Evolutionary conservation across 2,329 filamentous ascomycete genomes (phyloP), one percentile per base, ranked within the genome.

Genomic region (Penicillium janthinellum): DNA sequence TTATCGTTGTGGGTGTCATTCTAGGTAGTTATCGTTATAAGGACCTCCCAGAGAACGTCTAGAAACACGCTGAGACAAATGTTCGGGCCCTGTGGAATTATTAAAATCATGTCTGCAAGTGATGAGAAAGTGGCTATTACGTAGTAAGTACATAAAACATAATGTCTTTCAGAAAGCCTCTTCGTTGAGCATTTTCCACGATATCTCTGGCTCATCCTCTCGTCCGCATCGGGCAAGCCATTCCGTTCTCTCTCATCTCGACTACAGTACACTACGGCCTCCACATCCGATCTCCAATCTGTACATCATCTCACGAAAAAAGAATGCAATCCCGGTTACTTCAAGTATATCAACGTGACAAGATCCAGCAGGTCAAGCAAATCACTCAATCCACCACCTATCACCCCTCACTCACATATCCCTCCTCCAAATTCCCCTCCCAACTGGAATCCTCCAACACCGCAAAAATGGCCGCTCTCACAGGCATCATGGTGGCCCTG

Each of bases 401-500:
- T 15, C 42, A 45, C 20, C 42, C 22, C 17, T 17, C 17, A 17
- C 17, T 17, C 17, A 17, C 17, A 17, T 17, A 17, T 17, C 17
- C 17, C 25, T 22, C 35, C 45, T 22, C n/a, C 39, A 42, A 20
- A 42, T 1, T 20, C 17, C 17, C 20, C 17, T 22, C 17, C 39
- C 39, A 42, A 12, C 15, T 17, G 17, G 17, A 20, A 42, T 12
- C 39, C 39, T 42, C 17, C 42, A 45, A 45, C 12, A n/a, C 12
- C 34, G 41, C 41, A 37, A 58, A 57, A 49, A 69, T 70, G 56
- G 50, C 65, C 45, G 37, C 57, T 17, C 67, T 71, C 49, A 54
- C 56, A 42, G 81, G 81, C 62, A 81, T 83, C 59, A 73, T 82
- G 62, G 81, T 83, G 41, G 81, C 81, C 55, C 71, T 83, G 11